These are phyloP conservation scores for Pisolithus sp. DNA, from an alignment of 768 basidiomycete species.

Conservation along the genomic window DNA sequence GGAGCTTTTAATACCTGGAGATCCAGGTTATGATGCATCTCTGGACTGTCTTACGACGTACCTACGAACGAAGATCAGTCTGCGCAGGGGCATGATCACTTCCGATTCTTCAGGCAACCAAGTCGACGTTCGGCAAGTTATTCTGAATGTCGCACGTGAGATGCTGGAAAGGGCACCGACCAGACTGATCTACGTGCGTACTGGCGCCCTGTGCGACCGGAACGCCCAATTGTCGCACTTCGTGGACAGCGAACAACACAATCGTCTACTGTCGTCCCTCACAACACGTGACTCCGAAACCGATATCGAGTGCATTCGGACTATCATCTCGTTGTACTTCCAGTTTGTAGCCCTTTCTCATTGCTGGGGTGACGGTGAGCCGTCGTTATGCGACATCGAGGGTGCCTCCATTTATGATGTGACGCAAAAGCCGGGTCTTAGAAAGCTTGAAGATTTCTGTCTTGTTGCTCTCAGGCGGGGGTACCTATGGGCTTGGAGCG, in stretches of 20 bases:
- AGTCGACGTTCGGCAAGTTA: no score
- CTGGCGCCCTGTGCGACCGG: no score
- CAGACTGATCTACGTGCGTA: no score
- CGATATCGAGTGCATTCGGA: neutral
- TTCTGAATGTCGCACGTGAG: no score
- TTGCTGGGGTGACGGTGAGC: neutral
- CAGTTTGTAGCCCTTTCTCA: slow-evolving; percentile 1
- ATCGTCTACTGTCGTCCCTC: neutral
- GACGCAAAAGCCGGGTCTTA: neutral
- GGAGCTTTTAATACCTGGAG: no score
- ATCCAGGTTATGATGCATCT: no score
- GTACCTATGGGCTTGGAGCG: slow-evolving; percentile 1
- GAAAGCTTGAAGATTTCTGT: slow-evolving; percentile 1
- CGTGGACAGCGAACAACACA: neutral
- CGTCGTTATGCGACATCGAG: neutral
- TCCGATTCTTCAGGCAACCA: no score
- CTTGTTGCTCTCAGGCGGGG: neutral
- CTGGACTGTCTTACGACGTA: no score
- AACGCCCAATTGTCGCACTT: neutral
- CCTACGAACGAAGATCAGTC: no score
- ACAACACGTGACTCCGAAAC: neutral
- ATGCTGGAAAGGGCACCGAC: no score
- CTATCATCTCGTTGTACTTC: neutral
- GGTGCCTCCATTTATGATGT: neutral
- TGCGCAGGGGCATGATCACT: no score